Percentiles rank a stretch among this genome's conserved stretches.
These are phyloP conservation scores for Exserohilum turcica DNA, from an alignment of 2,329 filamentous ascomycete species.

Conservation along the genomic window DNA sequence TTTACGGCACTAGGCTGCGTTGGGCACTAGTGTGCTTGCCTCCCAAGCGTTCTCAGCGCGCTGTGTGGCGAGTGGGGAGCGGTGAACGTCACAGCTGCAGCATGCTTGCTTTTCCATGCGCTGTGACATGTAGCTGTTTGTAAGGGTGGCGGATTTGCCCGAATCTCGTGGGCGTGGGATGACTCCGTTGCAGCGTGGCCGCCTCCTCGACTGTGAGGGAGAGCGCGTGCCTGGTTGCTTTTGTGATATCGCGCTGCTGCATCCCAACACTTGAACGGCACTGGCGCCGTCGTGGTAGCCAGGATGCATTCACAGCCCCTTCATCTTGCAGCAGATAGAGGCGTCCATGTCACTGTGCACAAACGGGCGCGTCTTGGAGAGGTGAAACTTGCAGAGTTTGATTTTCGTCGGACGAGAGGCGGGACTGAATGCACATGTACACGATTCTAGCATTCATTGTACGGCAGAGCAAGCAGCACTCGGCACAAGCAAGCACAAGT, in stretches of 20 bases:
- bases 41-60: constrained; percentile 8
- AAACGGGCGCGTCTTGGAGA: neutral
- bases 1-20: constrained; percentile 22
- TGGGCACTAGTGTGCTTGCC: constrained; percentile 3
- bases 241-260: neutral
- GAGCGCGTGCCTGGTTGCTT: neutral
- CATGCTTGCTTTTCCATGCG: constrained; percentile 12
- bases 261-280: no score
- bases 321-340: neutral
- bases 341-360: neutral
- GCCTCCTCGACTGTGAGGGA: neutral
- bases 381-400: neutral
- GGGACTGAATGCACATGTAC: neutral
- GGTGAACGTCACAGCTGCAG: constrained; percentile 29
- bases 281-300: no score
- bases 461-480: neutral
- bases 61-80: constrained; percentile 30
- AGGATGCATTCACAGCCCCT: neutral
- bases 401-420: neutral
- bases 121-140: constrained; percentile 6
- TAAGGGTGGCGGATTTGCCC: constrained; percentile 6
- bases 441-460: neutral
- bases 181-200: neutral
- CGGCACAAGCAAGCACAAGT: neutral
- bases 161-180: neutral